Percentiles rank a stretch among this genome's conserved stretches.
Conservation (phyloP, 305 asterid species). For the Fraxinus baroniana region DNA sequence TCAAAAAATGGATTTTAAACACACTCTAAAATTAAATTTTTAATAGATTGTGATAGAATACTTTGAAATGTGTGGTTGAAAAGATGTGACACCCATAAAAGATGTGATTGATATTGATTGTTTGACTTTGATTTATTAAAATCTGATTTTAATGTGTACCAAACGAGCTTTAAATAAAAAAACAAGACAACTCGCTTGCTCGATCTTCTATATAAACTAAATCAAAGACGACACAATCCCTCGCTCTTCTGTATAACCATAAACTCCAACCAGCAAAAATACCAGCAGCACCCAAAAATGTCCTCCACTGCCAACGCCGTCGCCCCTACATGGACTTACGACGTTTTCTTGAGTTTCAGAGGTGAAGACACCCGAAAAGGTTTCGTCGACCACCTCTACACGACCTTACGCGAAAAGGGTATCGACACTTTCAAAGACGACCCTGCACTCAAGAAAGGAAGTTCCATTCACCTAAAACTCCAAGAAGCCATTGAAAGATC, state of each 20-base stretch:
- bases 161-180: no score
- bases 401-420: constrained; percentile 2
- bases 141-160: no score
- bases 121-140: no score
- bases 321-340: background rate
- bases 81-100: no score
- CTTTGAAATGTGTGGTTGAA: no score
- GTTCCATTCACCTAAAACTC: background rate
- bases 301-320: background rate
- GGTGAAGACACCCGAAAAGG: constrained; percentile 18
- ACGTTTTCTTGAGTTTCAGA: constrained; percentile 10
- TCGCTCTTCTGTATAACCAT: background rate
- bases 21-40: no score
- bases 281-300: background rate
- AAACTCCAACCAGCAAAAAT: background rate
- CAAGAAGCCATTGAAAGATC: constrained; percentile 6
- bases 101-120: no score
- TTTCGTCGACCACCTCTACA: constrained; percentile 13
- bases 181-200: no score
- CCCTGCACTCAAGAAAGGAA: constrained; percentile 2
- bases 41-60: no score
- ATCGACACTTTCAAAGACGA: constrained; percentile 18
- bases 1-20: no score
- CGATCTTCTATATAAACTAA: background rate
- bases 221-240: background rate